Evolutionary conservation across 2,329 filamentous ascomycete species (phyloP), one percentile per base, ranked within the genome.

Genomic region (Penicillium hordei): DNA sequence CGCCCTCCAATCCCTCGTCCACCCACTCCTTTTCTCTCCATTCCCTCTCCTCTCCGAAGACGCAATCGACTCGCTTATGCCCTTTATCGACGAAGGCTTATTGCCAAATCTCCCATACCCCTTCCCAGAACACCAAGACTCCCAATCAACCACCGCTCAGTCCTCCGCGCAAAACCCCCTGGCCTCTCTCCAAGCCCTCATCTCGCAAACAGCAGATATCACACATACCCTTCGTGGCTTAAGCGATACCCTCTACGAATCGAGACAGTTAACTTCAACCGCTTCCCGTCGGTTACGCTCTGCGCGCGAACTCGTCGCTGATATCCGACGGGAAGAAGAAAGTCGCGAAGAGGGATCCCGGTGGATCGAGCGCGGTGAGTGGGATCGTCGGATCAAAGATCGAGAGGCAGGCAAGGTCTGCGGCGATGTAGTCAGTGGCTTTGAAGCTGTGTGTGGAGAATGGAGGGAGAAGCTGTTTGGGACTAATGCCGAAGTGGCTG

Each of bases 191-290:
- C 82, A 86, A 57, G 82, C 85, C 23, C 81, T 93, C 51, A 87
- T 91, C 70, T 81, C 84, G 7, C 81, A 90, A 62, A 93, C 89
- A 0, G 80, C 84, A 27, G 89, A 92, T 60, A 79, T 93, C 29
- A 85, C 93, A 9, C 85, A 91, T 68, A 90, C 91, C 7, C 83
- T 99, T 46, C 91, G 91, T 66, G 89, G 91, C 64, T 81, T 99
- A 5, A 91, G 90, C 7, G 94, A 99, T 72, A 93, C 91, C 4
- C 81, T 99, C 34, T 93, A 97, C 75, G 96, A 97, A 88, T 92
- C 89, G 33, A 87, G 91, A 13, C 93, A 97, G 75, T 89, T 90
- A 1, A 94, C 91, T 0, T 89, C 87, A 3, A 89, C 89, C 10
- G 94, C 93, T 1, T 87, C 89, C 2, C 82, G 94, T 55, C 85